Conservation (phyloP, 169 alveolate species). For the Plasmodium yoelii region DNA sequence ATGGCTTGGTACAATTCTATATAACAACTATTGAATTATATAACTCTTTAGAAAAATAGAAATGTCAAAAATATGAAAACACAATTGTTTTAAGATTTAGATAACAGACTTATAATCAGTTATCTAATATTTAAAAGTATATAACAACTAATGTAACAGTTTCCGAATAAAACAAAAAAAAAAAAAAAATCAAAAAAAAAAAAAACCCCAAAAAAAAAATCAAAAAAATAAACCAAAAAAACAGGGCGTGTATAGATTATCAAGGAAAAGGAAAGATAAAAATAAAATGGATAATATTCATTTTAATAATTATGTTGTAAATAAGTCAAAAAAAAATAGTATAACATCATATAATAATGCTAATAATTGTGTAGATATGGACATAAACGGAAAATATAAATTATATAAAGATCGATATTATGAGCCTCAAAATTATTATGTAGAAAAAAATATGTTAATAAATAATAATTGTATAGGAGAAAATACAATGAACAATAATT, state of each 20-base stretch:
- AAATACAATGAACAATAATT: neutral
- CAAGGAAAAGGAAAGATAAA: neutral
- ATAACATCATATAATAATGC: neutral
- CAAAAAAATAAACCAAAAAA: neutral
- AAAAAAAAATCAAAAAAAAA: neutral
- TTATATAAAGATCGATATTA: neutral
- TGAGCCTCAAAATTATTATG: neutral
- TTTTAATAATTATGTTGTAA: neutral
- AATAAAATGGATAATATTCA: constrained; percentile 19
- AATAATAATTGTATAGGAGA: neutral
- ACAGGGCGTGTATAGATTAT: too few species aligned
- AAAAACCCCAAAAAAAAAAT: neutral
- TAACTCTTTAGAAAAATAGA: too few species aligned
- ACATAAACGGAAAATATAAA: neutral
- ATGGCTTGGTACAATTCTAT: too few species aligned
- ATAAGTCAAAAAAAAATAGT: neutral
- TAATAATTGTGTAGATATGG: neutral
- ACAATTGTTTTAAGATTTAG: too few species aligned
- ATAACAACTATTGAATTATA: too few species aligned
- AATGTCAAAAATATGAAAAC: too few species aligned
- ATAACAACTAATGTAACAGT: too few species aligned
- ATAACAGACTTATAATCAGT: too few species aligned
- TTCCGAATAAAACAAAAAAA: neutral
- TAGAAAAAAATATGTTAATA: neutral
- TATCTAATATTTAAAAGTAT: too few species aligned